Evolutionary conservation across 768 basidiomycete genomes (phyloP), one percentile per base, ranked within the genome.

Genomic region (Coprinellus micaceus): DNA sequence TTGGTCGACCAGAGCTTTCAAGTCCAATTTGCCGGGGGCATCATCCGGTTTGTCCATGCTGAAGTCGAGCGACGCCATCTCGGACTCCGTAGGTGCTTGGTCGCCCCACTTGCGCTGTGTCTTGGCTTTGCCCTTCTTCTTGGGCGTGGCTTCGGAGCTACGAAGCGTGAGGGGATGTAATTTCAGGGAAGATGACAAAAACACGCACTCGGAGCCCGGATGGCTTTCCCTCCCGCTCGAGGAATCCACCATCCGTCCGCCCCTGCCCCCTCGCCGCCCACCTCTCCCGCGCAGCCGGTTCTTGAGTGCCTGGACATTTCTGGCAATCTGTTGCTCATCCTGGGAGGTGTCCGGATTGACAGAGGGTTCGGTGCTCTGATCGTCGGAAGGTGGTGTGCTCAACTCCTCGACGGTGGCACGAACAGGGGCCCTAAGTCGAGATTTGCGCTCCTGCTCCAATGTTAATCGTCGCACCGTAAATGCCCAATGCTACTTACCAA

Each of bases 1-100:
- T 58, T 82, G 73, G 63, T 91, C 88, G 17, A 89, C 84, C 21
- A 87, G 77, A 37, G 78, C 77, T 48, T 84, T 74, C 36, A 90
- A 63, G 66, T 89, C 84, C 52, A 76, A 74, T 26, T 77, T 72
- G 22, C 64, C 64, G 17, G 66, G 54, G 9, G 61, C 68, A 2
- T 67, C 68, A 52, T 77, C 77, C 1, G 73, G 58, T 60, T 83
- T 84, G 63, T 88, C 83, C 47, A 74, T 62, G 60, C 88, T 92
- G 69, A 91, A 98, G 70, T 99, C 94, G 52, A 98, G 81, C 40
- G 89, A 86, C 4, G 88, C 92, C 91, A 98, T 96, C 61, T 98
- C 97, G 15, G 81, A 79, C 61, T 92, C 91, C 10, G 85, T 86
- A 3, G 89, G 86, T 1, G 80, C 78, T 60, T 85, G 82, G 64